These are phyloP conservation scores for Colletotrichum sp. DNA, from an alignment of 2,329 filamentous ascomycete species.

Conservation along the genomic window DNA sequence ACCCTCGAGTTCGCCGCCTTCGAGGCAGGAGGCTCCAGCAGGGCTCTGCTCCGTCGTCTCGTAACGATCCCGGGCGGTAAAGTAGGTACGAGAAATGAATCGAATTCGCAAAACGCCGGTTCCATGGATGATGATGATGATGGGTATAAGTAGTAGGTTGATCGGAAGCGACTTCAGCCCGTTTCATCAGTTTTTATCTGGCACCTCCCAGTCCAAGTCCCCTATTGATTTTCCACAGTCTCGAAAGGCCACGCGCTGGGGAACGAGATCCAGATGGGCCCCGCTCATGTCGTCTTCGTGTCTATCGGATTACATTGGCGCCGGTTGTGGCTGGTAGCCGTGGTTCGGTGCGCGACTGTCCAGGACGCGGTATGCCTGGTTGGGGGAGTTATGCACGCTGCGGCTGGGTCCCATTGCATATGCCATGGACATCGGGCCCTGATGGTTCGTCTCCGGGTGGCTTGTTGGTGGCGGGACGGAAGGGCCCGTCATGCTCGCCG, in stretches of 20 bases:
- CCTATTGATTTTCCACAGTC: neutral
- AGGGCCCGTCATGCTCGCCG: neutral
- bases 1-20: neutral
- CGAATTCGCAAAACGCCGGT: constrained; percentile 17
- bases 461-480: neutral
- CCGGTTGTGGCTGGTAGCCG: neutral
- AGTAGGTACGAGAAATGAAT: constrained; percentile 17
- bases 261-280: neutral
- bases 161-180: neutral
- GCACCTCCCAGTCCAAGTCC: neutral
- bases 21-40: neutral
- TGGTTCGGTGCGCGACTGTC: neutral
- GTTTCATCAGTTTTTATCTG: neutral
- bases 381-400: constrained; percentile 14
- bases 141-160: neutral
- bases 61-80: neutral
- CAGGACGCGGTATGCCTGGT: constrained; percentile 1
- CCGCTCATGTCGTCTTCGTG: neutral
- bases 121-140: constrained; percentile 2
- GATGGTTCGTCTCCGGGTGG: neutral
- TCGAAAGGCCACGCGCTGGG: neutral
- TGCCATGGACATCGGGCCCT: constrained; percentile 10
- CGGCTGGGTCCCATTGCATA: constrained; percentile 4
- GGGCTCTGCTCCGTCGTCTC: neutral
- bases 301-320: neutral